These are phyloP conservation scores for Dactylella cylindrospora DNA, from an alignment of 2,329 filamentous ascomycete species.

Conservation along the genomic window DNA sequence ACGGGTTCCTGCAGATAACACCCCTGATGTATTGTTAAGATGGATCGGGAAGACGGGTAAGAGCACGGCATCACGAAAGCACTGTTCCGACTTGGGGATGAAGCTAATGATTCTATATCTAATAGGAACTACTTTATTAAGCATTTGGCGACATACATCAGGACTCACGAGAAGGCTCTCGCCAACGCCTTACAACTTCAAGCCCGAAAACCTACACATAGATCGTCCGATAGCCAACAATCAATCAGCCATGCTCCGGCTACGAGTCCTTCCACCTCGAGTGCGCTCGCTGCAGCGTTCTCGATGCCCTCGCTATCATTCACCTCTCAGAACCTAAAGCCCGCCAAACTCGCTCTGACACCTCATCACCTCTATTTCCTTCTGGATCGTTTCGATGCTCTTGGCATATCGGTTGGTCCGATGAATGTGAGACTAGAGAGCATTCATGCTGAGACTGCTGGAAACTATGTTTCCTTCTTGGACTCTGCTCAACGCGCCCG, in stretches of 20 bases:
- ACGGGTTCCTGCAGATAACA: constrained; percentile 3
- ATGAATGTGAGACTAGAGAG: constrained; percentile 97
- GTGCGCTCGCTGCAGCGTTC: constrained; percentile 75
- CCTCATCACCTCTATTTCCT: constrained; percentile 97
- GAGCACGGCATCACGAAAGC: neutral
- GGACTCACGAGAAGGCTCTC: constrained; percentile 93
- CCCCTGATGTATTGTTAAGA: constrained; percentile 42
- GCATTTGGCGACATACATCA: constrained; percentile 93
- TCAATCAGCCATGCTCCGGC: constrained; percentile 55
- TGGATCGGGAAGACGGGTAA: constrained; percentile 41
- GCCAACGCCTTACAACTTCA: constrained; percentile 91
- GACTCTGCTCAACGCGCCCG: constrained; percentile 46
- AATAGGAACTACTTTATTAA: constrained; percentile 66
- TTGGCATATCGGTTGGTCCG: constrained; percentile 84
- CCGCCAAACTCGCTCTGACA: constrained; percentile 86
- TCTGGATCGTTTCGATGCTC: constrained; percentile 89
- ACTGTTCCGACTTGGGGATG: neutral
- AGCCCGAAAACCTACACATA: constrained; percentile 21
- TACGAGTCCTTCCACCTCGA: constrained; percentile 64
- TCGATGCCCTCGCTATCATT: constrained; percentile 84
- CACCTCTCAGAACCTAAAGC: constrained; percentile 80
- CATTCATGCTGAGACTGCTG: constrained; percentile 80
- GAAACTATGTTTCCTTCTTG: constrained; percentile 95
- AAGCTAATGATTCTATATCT: constrained; percentile 19
- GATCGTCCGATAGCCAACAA: constrained; percentile 31